Conservation (phyloP, 768 basidiomycete genomes). For the Thelephora aurantiotincta region DNA sequence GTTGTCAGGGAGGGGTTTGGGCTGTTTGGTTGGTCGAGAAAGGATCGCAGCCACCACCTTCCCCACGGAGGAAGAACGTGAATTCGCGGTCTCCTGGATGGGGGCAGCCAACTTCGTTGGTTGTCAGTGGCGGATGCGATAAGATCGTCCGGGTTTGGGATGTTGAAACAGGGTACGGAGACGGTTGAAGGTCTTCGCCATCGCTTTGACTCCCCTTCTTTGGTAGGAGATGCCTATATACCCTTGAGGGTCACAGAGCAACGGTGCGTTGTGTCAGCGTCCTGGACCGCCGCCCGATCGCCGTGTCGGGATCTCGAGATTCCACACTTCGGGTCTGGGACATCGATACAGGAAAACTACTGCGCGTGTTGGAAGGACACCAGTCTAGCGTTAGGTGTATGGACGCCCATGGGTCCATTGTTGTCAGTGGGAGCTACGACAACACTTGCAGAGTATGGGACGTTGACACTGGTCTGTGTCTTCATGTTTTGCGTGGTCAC, state of each 20-base stretch:
- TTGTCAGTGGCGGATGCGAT: slow-evolving; percentile 91
- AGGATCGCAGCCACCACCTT: background rate
- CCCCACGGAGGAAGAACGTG: background rate
- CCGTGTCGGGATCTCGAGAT: slow-evolving; percentile 84
- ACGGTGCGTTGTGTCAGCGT: slow-evolving; percentile 88
- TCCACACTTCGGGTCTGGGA: slow-evolving; percentile 86
- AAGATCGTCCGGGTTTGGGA: slow-evolving; percentile 91
- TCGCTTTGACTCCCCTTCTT: background rate
- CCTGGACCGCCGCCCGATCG: slow-evolving; percentile 75
- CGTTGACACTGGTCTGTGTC: slow-evolving; percentile 76
- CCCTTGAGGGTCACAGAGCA: slow-evolving; percentile 72
- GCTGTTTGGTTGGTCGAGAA: slow-evolving; percentile 55
- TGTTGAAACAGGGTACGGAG: slow-evolving; percentile 59
- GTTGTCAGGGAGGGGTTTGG: slow-evolving; percentile 90
- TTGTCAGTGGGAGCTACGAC: slow-evolving; percentile 93
- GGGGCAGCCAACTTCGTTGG: slow-evolving; percentile 73
- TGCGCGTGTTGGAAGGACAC: slow-evolving; percentile 66
- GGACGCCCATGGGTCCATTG: slow-evolving; percentile 71
- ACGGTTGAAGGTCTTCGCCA: background rate
- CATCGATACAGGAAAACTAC: slow-evolving; percentile 58
- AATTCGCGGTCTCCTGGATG: slow-evolving; percentile 58
- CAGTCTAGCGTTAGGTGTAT: slow-evolving; percentile 72
- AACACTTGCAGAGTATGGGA: slow-evolving; percentile 84
- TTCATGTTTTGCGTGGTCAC: slow-evolving; percentile 74
- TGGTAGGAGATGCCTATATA: slow-evolving; percentile 52